Evolutionary conservation across 2,329 filamentous ascomycete genomes (phyloP), one percentile per base, ranked within the genome.

Genomic region (Penicillium sp.): DNA sequence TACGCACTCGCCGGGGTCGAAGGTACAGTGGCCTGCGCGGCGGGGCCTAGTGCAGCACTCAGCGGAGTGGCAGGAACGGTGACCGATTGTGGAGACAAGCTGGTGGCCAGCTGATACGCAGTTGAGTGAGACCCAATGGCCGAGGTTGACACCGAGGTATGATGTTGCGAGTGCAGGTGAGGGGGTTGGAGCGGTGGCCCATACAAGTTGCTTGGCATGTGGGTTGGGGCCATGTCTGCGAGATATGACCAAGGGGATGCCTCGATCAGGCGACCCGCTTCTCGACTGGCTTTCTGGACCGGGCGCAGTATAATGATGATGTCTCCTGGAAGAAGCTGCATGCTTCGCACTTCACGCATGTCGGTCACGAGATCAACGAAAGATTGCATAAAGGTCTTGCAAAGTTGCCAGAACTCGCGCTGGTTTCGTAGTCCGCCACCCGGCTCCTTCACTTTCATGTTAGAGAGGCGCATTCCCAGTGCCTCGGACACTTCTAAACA

Each of bases 21-120:
- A 4, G 92, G 91, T 12, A 97, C 89, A 0, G 92, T 97, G 0
- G 93, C 93, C 77, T 96, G 93, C 58, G 93, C 91, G 22, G 93
- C 93, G 6, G 93, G 92, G 0, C 93, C 94, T 5, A 97, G 83
- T 1, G 93, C 93, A 17, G 93, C 93, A 70, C 91, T 95, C 64
- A 97, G 85, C 8, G 94, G 93, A 1, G 93, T 97, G 71, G 95
- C 92, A 9, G 93, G 93, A 40, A 93, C 79, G 12, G 85, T 82
- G 10, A 85, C 80, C 24, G 83, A 82, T 51, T 84, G 84, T 13
- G 81, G 84, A 28, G 77, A 76, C 61, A 73, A 64, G 61, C 65
- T 69, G n/a, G 72, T 66, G 57, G 68, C 71, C 55, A 71, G 65
- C 53, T 71, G 66, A 53, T 69, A 69, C 47, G 59, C 58, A 60